Evolutionary conservation across 2,329 filamentous ascomycete genomes (phyloP), one percentile per base, ranked within the genome.

Genomic region (Talaromyces sp.): DNA sequence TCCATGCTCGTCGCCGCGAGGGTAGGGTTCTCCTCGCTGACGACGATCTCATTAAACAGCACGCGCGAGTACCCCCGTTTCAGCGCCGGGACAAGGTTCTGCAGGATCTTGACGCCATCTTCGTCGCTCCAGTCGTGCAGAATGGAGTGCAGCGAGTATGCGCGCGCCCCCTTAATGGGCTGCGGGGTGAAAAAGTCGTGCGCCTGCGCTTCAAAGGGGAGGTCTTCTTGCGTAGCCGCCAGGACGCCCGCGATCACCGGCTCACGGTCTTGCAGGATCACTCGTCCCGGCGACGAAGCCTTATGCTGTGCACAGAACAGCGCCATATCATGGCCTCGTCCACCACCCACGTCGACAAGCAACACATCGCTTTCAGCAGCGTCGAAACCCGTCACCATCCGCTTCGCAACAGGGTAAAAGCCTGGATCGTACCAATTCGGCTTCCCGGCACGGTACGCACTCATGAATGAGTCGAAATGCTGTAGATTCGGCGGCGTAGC

Each of bases 381-480:
- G 24, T 70, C 67, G 54, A 68, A 69, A 0, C 64, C 67, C 9
- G 50, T 31, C 1, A 68, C 60, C 43, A 73, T 47, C 16, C 67
- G 67, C 5, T 72, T 70, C 13, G 13, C 43, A 19, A 61, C 47
- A 3, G 59, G 59, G 31, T 61, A 61, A 31, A 61, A 61, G 1
- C 59, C 59, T n/a, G 59, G 59, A 37, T 78, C 76, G 33, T 70
- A 72, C 77, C 75, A 80, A 5, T 74, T 72, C 13, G 72, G 68
- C 60, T 77, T 78, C 6, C 77, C 77, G 1, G 73, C 73, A 13
- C 76, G 72, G 61, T 79, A 78, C 3, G 74, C 74, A 1, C 67
- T 68, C 77, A 79, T 79, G 61, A 76, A 78, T 19, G 68, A 75
- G 60, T 73, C 73, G 65, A 79, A 78, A 8, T 70, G 60, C 8